Evolutionary conservation across 2,329 filamentous ascomycete species (phyloP).

Genomic region (Gyromitra esculenta): DNA sequence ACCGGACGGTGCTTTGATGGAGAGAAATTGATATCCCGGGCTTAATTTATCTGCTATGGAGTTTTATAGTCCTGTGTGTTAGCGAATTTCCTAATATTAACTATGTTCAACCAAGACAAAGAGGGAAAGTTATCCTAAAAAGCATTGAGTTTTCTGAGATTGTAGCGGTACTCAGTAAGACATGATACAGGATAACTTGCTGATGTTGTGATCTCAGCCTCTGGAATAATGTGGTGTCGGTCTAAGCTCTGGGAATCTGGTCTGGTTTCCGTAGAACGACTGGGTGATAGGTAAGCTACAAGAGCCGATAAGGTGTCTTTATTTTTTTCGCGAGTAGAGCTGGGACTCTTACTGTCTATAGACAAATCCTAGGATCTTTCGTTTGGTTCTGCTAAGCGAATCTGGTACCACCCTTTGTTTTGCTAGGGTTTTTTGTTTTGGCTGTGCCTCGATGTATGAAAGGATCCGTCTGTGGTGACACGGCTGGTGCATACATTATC

Average conservation of each 20-base stretch:
- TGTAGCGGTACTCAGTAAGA: no score
- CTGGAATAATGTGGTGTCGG: no score
- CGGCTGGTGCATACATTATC: slow-evolving; percentile 5
- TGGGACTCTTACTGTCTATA: neutral
- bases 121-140: neutral
- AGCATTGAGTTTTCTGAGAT: no score
- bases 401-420: neutral
- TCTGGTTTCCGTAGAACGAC: no score
- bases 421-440: neutral
- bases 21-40: neutral
- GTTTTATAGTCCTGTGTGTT: neutral
- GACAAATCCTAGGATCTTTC: slow-evolving; percentile 1
- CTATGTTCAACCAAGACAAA: neutral
- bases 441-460: slow-evolving; percentile 13
- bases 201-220: no score
- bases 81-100: neutral
- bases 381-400: slow-evolving; percentile 9
- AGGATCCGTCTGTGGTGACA: neutral
- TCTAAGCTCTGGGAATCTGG: no score
- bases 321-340: neutral
- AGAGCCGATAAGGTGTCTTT: no score
- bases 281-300: no score
- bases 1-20: neutral
- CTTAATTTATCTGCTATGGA: neutral
- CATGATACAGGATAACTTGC: no score